These are phyloP conservation scores for Scalesia atractyloides DNA, from an alignment of 129 eudicot genomes.

Conservation along the genomic window DNA sequence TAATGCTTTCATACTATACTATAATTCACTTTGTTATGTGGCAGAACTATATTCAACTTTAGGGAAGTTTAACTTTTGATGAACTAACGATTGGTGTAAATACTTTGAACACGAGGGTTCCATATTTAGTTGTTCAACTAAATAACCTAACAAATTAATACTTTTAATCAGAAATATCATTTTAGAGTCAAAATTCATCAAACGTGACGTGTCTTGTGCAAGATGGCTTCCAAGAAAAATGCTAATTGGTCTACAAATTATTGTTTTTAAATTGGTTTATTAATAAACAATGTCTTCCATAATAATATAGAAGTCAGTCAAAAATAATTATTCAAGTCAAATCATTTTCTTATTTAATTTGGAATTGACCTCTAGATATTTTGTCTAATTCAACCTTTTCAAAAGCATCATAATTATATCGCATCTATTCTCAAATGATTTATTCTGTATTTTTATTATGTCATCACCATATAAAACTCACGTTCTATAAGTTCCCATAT, in stretches of 20 bases:
- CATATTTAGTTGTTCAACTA: conserved; percentile 7
- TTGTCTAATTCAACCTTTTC: neutral
- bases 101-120: neutral
- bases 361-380: neutral
- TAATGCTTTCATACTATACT: neutral
- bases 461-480: neutral
- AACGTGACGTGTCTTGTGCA: conserved; percentile 16
- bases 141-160: conserved; percentile 22
- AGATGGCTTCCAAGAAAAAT: conserved; percentile 10
- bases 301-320: neutral
- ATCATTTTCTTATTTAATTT: conserved; percentile 3
- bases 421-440: neutral
- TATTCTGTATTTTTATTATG: neutral
- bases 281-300: neutral
- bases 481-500: neutral
- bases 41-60: neutral
- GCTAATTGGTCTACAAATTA: neutral
- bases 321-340: conserved; percentile 9
- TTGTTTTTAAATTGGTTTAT: neutral
- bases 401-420: neutral
- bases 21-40: neutral
- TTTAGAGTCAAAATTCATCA: conserved; percentile 17
- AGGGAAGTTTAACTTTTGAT: neutral
- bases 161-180: neutral
- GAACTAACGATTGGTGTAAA: conserved; percentile 2